These are phyloP conservation scores for Lodderomyces theae DNA, from an alignment of 1,139 yeast species.

Conservation along the genomic window DNA sequence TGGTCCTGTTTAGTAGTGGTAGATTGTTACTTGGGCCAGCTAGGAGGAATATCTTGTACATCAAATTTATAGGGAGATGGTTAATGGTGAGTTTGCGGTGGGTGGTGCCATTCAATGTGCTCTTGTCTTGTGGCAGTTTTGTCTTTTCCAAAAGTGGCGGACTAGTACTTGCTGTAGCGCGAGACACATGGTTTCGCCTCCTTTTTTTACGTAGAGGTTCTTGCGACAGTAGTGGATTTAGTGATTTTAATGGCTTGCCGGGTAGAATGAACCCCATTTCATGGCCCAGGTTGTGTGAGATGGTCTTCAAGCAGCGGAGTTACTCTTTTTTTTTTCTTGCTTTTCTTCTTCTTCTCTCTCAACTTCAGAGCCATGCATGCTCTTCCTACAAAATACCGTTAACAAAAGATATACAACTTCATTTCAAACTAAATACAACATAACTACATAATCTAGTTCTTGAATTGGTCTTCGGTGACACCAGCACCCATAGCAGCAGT, in stretches of 20 bases:
- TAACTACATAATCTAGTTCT: conserved; percentile 17
- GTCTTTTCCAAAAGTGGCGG: background rate
- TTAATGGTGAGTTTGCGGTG: conserved; percentile 2
- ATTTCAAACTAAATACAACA: conserved; percentile 2
- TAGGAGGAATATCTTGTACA: conserved; percentile 28
- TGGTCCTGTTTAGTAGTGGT: conserved; percentile 24
- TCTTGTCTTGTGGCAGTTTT: background rate
- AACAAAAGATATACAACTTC: too few relatives aligned
- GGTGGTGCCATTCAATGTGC: background rate
- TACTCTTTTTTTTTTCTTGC: too few relatives aligned
- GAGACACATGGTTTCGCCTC: background rate
- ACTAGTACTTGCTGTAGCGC: background rate
- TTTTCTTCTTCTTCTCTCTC: too few relatives aligned
- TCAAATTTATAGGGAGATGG: conserved; percentile 28
- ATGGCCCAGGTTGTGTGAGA: too few relatives aligned
- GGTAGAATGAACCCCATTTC: conserved; percentile 36
- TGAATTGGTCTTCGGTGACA: conserved; percentile 96
- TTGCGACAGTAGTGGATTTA: conserved; percentile 4
- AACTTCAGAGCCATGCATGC: too few relatives aligned
- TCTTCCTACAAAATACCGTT: too few relatives aligned
- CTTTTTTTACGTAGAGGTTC: conserved; percentile 8
- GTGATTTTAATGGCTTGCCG: conserved; percentile 19
- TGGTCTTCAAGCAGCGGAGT: too few relatives aligned
- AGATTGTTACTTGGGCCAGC: conserved; percentile 28
- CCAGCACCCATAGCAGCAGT: conserved; percentile 99